Evolutionary conservation across 2,329 filamentous ascomycete genomes (phyloP).

Genomic region (Alternaria tenuissima): DNA sequence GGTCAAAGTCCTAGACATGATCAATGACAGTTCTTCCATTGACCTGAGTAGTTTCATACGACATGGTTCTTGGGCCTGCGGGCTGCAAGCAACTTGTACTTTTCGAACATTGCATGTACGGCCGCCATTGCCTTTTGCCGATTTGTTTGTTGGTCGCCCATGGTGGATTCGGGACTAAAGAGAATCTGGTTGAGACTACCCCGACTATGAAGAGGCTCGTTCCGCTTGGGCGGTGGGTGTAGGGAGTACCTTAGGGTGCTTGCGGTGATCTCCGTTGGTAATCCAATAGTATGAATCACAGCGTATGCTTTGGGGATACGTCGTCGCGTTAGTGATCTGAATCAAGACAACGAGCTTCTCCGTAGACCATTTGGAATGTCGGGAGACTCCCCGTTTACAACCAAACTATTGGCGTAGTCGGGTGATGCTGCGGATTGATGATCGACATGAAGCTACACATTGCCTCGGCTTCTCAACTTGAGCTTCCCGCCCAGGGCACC

Average conservation of each 20-base stretch:
- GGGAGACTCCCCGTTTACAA: neutral
- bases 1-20: slow-evolving; percentile 46
- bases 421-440: neutral
- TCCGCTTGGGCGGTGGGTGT: neutral
- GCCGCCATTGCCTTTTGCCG: slow-evolving; percentile 47
- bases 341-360: neutral
- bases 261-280: neutral
- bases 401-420: neutral
- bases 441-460: slow-evolving; percentile 10
- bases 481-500: neutral
- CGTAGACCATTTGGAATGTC: neutral
- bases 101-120: slow-evolving; percentile 49
- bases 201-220: neutral
- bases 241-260: neutral
- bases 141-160: slow-evolving; percentile 34
- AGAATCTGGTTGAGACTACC: neutral
- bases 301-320: neutral
- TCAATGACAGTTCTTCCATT: slow-evolving; percentile 4
- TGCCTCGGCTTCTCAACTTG: slow-evolving; percentile 17
- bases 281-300: neutral
- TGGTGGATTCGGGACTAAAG: slow-evolving; percentile 14
- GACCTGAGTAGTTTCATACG: slow-evolving; percentile 22
- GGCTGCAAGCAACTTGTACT: slow-evolving; percentile 45
- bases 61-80: slow-evolving; percentile 43
- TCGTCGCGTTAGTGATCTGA: neutral